Evolutionary conservation across 441 rosid genomes (phyloP).

Genomic region (Pelargonium myrrhifolium): DNA sequence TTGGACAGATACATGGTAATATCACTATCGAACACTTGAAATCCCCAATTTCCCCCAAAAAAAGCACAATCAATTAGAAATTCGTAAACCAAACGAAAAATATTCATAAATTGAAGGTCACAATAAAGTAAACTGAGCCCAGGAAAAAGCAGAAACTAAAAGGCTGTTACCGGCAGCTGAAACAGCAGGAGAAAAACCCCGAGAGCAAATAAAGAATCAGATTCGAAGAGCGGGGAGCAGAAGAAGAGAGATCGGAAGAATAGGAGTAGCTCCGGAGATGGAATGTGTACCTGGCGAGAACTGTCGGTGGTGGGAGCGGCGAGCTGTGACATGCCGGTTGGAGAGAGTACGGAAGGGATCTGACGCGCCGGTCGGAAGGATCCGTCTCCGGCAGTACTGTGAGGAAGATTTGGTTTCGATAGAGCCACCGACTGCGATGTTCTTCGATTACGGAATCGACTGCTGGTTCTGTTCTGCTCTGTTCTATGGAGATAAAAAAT

Average conservation of each 20-base stretch:
- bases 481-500: background rate
- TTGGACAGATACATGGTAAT: background rate
- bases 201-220: conserved; percentile 17
- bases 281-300: conserved; percentile 4
- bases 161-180: conserved; percentile 19
- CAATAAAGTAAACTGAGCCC: background rate
- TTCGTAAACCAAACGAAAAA: background rate
- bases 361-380: conserved; percentile 4
- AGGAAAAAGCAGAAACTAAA: background rate
- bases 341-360: conserved; percentile 23
- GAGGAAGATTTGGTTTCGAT: background rate
- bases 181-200: conserved; percentile 22
- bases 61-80: background rate
- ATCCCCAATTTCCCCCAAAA: background rate
- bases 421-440: background rate
- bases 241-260: conserved; percentile 27
- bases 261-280: background rate
- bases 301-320: background rate
- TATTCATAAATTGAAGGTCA: background rate
- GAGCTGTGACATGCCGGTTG: conserved; percentile 32
- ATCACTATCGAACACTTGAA: background rate
- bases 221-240: conserved; percentile 22
- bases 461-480: no score
- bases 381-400: background rate
- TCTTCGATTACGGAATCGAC: background rate